Base-by-base conservation (phyloP, 495 filamentous ascomycete species). In the Cudoniella acicularis region DNA sequence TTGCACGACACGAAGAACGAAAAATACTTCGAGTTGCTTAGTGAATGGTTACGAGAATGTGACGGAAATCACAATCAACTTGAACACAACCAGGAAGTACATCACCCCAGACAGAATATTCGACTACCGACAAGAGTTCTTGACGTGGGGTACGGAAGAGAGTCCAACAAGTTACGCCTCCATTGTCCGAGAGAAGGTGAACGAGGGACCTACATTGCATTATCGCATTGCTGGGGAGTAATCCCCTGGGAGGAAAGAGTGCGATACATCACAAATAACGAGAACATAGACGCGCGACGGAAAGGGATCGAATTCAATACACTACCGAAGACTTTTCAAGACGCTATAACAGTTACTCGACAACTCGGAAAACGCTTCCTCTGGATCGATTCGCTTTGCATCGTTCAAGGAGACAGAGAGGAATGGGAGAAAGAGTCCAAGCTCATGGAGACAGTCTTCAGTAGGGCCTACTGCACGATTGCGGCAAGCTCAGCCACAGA, bases 341-440 rank as follows among this genome's bases (percentile, higher is more conserved):
- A 57, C 25, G 55, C 55, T 8, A 25, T 57, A 25, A 3, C 2
- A 49, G 23, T 57, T 8, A 57, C 55, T 36, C 55, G 55, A 57
- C 43, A 22, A 21, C 8, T 57, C 11, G 55, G 45, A 2, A 1
- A 36, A 18, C 45, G 17, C 49, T 57, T 18, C 20, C 55, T 57
- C 43, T 57, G 52, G 52, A 55, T 55, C n/a, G 52, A 55, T 18
- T 25, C 54, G 18, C 42, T 57, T 23, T 71, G 67, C 60, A 71
- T 59, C 1, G n/a, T 66, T 47, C 64, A 67, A 51, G 50, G 42
- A 18, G 40, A 64, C 18, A 11, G 6, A 21, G 49, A 62, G 6
- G 61, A 64, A 21, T 64, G 61, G 64, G 36, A 46, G 2, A 17
- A 27, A 2, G 61, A 67, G 45, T 23, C 57, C 51, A 49, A 42